Base-by-base conservation (phyloP, 2,329 filamentous ascomycete species). In the Xylaria hypoxylon region DNA sequence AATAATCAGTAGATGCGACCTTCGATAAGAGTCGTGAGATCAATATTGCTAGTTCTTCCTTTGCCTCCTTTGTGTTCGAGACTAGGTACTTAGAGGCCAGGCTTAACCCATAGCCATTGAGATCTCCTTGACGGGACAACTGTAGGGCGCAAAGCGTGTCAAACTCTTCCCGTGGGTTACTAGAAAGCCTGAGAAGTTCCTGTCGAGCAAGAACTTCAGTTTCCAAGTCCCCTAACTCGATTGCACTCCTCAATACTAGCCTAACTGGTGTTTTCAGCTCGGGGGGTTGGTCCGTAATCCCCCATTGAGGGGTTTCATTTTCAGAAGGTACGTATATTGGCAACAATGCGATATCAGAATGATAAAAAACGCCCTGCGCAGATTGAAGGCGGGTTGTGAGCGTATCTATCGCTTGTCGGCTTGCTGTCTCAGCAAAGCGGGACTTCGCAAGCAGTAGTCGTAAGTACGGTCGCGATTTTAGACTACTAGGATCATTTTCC, bases 271-370 rank as follows among this genome's bases (percentile, higher is more conserved):
- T 40, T 40, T 59, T 64, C 4, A 68, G 42, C 24, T 69, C 67
- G 1, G 61, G 11, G 3, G 65, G 45, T 19, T 69, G 65, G 19
- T 71, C 61, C 11, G 10, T 22, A 1, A 42, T 13, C 1, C 44
- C 64, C 72, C 72, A 74, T 6, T 68, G 65, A 7, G 71, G 71
- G 15, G 62, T 71, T 40, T 74, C 71, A 4, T 15, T 33, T 1
- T 51, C 56, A 0, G 42, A 40, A 17, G 72, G 70, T 2, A 72
- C 50, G 35, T 74, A 74, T 35, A 62, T 55, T 22, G 69, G 71
- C 22, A 74, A 35, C 6, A 28, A 53, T 22, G 55, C 42, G 26
- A 53, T 56, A 56, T 64, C 68, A 2, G 35, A 11, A 7, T 64
- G 40, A 33, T 68, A 64, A 4, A 55, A 47, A 13, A 70, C 3